A percentile compares a stretch with the other conserved stretches of the same genome.
Evolutionary conservation across 495 filamentous ascomycete species (phyloP).

Genomic region (Astrothelium subdiscretum): DNA sequence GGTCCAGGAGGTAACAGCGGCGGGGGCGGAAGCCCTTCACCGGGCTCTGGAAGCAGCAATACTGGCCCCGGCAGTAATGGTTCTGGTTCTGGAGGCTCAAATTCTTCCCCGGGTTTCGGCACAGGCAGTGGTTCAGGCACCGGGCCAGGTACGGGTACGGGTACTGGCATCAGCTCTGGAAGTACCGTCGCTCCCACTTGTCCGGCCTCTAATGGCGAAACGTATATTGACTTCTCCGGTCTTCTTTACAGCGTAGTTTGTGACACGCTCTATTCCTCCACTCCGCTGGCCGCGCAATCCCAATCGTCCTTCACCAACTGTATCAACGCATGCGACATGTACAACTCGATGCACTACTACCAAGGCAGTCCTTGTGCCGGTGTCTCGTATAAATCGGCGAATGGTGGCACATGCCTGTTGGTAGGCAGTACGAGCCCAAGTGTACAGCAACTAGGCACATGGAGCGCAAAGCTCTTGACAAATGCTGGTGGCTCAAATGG

Average conservation of each 20-base stretch:
- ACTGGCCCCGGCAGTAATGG: neutral
- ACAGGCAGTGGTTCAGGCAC: neutral
- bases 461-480: neutral
- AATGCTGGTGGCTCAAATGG: neutral
- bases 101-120: neutral
- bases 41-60: neutral
- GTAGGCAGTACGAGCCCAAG: neutral
- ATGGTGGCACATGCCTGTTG: neutral
- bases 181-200: slow-evolving; percentile 7
- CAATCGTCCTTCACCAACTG: slow-evolving; percentile 6
- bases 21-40: too few species aligned
- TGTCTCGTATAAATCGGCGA: neutral
- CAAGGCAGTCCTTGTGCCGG: slow-evolving; percentile 9
- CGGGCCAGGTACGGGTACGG: slow-evolving; percentile 2
- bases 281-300: slow-evolving; percentile 4
- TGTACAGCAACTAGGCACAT: neutral
- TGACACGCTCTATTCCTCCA: slow-evolving; percentile 8
- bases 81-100: slow-evolving; percentile 1
- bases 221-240: slow-evolving; percentile 4
- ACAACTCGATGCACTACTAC: slow-evolving; percentile 11
- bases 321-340: slow-evolving; percentile 17
- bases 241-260: slow-evolving; percentile 13
- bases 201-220: slow-evolving; percentile 3
- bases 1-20: too few species aligned
- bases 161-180: slow-evolving; percentile 3